Conservation (phyloP, 257 asterid genomes). For the Datura wrightii region DNA sequence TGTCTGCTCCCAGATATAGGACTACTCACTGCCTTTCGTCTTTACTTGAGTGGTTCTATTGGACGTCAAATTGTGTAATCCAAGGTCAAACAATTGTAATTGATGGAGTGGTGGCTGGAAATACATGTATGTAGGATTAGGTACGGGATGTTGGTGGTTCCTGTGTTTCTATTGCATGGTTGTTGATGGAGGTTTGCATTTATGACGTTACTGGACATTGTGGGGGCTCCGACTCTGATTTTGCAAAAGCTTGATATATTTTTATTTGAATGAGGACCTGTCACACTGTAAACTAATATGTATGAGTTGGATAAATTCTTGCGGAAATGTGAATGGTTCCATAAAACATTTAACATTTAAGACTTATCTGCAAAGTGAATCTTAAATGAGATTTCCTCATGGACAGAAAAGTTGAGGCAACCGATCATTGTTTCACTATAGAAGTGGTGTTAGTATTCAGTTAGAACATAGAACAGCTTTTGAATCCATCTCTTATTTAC, state of each 20-base stretch:
- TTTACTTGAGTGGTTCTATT: background rate
- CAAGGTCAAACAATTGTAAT: background rate
- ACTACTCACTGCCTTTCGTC: background rate
- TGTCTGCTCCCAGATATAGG: background rate
- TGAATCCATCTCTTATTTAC: background rate
- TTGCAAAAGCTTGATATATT: background rate
- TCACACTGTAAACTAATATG: background rate
- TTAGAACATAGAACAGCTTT: background rate
- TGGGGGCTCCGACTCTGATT: background rate
- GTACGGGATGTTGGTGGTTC: background rate
- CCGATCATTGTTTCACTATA: background rate
- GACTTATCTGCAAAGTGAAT: background rate
- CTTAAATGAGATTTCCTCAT: background rate
- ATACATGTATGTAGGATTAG: background rate
- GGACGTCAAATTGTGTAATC: background rate
- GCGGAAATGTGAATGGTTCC: conserved; percentile 6
- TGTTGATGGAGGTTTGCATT: background rate
- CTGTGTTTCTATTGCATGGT: background rate
- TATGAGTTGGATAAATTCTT: background rate
- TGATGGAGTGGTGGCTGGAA: background rate
- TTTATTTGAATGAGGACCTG: background rate
- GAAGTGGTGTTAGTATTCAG: background rate
- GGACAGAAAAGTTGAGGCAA: background rate
- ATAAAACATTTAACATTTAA: background rate
- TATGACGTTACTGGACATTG: background rate